These are phyloP conservation scores for Wickerhamomyces tratensis DNA, from an alignment of 805 yeast species.

Conservation along the genomic window DNA sequence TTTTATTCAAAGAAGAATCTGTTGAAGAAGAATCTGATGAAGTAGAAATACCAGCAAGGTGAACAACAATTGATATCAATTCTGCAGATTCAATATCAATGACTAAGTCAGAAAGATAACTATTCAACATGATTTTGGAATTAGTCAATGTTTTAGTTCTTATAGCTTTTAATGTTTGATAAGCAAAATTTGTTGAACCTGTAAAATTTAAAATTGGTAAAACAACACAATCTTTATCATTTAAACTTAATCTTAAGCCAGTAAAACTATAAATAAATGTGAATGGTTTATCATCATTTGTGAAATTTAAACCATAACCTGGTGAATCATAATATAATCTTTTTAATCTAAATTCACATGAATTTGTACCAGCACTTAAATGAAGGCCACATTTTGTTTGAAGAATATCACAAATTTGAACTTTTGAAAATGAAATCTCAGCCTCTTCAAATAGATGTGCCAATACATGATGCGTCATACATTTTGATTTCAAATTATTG, in stretches of 20 bases:
- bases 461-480: constrained; percentile 2
- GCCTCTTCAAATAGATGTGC: constrained; percentile 7
- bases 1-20: not conserved
- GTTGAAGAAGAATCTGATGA: too few species aligned
- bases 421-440: constrained; percentile 15
- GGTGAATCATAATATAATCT: constrained; percentile 27
- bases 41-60: too few species aligned
- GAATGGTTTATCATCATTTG: constrained; percentile 31
- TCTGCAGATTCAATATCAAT: constrained; percentile 34
- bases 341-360: constrained; percentile 14
- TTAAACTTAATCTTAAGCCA: constrained; percentile 22
- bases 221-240: constrained; percentile 10
- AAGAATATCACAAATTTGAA: constrained; percentile 13
- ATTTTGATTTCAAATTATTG: not conserved
- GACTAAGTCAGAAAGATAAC: constrained; percentile 33
- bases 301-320: constrained; percentile 35
- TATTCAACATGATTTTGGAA: constrained; percentile 26
- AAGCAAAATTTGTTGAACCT: constrained; percentile 29
- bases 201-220: constrained; percentile 20
- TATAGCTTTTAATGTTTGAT: constrained; percentile 22
- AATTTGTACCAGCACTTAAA: constrained; percentile 1
- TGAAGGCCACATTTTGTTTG: constrained; percentile 4
- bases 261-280: constrained; percentile 28
- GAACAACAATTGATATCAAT: not conserved
- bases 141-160: constrained; percentile 13